A percentile compares a stretch with the other conserved stretches of the same genome.
Evolutionary conservation across 78 protist genomes (phyloP).

Genomic region (Dictyostelium citrinum): DNA sequence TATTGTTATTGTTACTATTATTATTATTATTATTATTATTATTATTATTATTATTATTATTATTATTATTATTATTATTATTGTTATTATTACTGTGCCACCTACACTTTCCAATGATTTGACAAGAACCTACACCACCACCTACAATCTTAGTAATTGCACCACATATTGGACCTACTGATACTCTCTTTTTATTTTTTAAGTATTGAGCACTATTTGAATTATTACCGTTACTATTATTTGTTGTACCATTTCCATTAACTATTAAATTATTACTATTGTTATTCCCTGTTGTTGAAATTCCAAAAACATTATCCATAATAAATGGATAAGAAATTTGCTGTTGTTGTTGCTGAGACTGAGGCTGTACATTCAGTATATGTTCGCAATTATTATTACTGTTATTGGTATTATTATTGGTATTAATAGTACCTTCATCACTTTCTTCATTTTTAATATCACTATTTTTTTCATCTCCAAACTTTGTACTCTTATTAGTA

Average conservation of each 20-base stretch:
- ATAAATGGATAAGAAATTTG: neutral
- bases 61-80: neutral
- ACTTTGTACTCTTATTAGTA: neutral
- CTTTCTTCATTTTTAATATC: neutral
- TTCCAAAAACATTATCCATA: neutral
- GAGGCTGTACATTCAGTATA: neutral
- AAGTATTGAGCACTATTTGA: neutral
- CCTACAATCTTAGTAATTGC: neutral
- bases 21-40: neutral
- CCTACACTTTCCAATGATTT: neutral
- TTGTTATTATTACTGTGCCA: neutral
- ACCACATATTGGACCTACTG: neutral
- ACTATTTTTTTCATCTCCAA: neutral
- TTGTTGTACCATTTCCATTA: neutral
- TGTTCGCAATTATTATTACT: neutral
- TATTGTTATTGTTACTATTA: neutral
- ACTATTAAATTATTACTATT: neutral
- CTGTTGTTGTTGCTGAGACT: neutral
- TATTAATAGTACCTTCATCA: neutral
- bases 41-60: neutral
- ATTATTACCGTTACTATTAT: neutral
- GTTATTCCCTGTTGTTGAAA: neutral
- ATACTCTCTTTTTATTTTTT: neutral
- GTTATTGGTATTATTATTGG: neutral
- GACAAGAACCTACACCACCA: neutral